Evolutionary conservation across 169 alveolate genomes (phyloP).

Genomic region (Pseudocohnilembus persalinus): DNA sequence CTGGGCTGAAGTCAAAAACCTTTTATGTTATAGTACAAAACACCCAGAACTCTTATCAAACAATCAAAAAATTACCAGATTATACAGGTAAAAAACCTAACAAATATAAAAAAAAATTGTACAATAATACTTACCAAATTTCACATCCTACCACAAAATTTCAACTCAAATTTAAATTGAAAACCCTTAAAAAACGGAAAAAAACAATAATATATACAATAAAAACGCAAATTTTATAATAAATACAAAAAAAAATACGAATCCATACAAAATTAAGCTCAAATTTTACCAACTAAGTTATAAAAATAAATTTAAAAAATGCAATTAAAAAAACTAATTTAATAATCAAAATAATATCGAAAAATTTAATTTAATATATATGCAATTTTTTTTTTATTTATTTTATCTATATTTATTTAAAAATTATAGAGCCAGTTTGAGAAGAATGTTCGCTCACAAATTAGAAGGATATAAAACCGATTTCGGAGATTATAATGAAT

Average conservation of each 20-base stretch:
- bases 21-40: slow-evolving; percentile 39
- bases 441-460: slow-evolving; percentile 38
- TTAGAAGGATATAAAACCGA: slow-evolving; percentile 35
- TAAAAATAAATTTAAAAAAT: too few relatives aligned
- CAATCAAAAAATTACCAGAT: slow-evolving; percentile 34
- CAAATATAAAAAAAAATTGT: neutral
- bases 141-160: too few relatives aligned
- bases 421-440: slow-evolving; percentile 30
- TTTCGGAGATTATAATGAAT: slow-evolving; percentile 16
- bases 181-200: neutral
- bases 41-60: slow-evolving; percentile 29
- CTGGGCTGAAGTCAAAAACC: slow-evolving; percentile 44
- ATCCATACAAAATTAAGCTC: neutral
- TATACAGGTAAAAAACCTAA: slow-evolving; percentile 42
- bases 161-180: neutral
- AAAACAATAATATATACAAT: neutral
- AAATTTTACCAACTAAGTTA: too few relatives aligned
- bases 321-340: neutral
- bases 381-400: neutral
- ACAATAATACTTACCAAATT: too few relatives aligned
- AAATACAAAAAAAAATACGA: neutral
- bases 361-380: neutral
- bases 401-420: neutral
- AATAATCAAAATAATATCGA: neutral
- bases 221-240: neutral